phyloP scores from a whole-genome alignment of 2,329 filamentous ascomycete genomes.

The Thelonectria blattea region DNA sequence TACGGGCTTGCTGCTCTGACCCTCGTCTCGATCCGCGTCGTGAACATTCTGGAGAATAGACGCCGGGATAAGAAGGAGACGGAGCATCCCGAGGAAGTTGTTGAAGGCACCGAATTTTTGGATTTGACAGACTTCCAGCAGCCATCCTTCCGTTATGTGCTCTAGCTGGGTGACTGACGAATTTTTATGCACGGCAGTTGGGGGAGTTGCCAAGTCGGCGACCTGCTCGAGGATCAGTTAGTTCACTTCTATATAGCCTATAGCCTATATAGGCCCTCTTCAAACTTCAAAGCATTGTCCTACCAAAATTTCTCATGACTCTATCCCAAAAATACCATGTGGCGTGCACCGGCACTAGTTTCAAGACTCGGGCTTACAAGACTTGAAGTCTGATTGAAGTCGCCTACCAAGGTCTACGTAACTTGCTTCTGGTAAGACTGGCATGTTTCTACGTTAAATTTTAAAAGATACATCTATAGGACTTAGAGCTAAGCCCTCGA shows the following conservation, averaged over 20 bases:
- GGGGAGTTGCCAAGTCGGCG: neutral
- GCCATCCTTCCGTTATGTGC: conserved; percentile 32
- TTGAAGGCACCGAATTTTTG: conserved; percentile 29
- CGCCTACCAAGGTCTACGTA: neutral
- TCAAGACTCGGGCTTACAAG: too few species aligned
- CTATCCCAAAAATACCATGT: too few species aligned
- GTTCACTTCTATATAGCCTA: neutral
- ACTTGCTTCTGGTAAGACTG: too few species aligned
- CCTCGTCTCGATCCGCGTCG: conserved; percentile 24
- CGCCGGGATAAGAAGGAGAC: conserved; percentile 35
- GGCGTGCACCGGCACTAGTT: too few species aligned
- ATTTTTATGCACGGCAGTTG: neutral
- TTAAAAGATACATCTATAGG: too few species aligned
- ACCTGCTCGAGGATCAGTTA: too few species aligned
- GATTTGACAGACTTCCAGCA: conserved; percentile 37
- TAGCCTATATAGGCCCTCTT: too few species aligned
- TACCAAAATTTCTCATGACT: too few species aligned
- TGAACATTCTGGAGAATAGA: conserved; percentile 35
- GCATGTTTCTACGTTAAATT: too few species aligned
- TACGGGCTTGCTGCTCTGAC: conserved; percentile 26
- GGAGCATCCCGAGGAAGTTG: conserved; percentile 16
- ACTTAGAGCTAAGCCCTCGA: too few species aligned
- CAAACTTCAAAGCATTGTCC: too few species aligned
- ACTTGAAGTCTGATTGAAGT: neutral
- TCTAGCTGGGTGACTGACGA: conserved; percentile 7